Percentiles rank a stretch among this genome's conserved stretches.
Conservation (phyloP, 1,284 basidiomycete genomes). For the Papiliotrema terrestris region DNA sequence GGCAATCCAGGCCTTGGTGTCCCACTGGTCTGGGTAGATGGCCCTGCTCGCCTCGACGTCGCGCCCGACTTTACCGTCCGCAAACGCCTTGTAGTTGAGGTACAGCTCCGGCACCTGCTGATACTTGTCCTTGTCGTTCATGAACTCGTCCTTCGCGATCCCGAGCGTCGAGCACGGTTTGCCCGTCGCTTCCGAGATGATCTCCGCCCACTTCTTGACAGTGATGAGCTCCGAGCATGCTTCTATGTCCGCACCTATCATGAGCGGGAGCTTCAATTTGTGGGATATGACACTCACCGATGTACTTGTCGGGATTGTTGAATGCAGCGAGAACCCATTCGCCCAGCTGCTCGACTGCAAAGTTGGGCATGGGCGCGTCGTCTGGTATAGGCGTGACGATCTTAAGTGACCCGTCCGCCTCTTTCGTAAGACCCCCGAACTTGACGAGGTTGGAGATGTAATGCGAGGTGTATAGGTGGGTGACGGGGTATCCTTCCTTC, state of each 20-base stretch:
- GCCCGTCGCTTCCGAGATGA: constrained; percentile 7
- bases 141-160: constrained; percentile 6
- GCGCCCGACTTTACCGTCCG: constrained; percentile 5
- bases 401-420: constrained; percentile 1
- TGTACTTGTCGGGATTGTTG: constrained; percentile 5
- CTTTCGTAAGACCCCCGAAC: neutral
- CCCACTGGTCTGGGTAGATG: constrained; percentile 3
- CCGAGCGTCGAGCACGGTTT: constrained; percentile 2
- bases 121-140: neutral
- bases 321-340: constrained; percentile 7
- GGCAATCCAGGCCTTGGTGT: neutral
- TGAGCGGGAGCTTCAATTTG: neutral
- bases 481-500: neutral
- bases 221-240: constrained; percentile 9
- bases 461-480: constrained; percentile 6
- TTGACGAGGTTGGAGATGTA: constrained; percentile 14
- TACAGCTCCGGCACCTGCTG: constrained; percentile 9
- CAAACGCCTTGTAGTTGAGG: constrained; percentile 18
- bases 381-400: constrained; percentile 7
- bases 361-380: constrained; percentile 1
- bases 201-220: constrained; percentile 4
- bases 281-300: constrained; percentile 5
- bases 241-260: constrained; percentile 14
- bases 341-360: constrained; percentile 12
- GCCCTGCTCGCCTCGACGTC: neutral